These are phyloP conservation scores for Solanum piurae DNA, from an alignment of 257 asterid genomes.

Conservation along the genomic window DNA sequence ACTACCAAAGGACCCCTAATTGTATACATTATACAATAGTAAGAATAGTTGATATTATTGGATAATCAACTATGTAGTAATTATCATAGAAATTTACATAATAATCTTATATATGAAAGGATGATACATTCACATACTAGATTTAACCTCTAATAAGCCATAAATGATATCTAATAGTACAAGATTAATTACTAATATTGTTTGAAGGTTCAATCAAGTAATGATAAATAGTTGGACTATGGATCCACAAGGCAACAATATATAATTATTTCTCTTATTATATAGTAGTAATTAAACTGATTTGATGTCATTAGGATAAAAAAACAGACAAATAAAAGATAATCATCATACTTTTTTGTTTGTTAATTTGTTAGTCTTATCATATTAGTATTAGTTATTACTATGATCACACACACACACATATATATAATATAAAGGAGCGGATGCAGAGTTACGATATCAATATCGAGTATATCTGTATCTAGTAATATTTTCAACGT, in stretches of 20 bases:
- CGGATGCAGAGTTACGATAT: no score
- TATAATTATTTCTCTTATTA: not conserved
- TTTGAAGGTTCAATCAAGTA: not conserved
- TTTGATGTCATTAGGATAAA: not conserved
- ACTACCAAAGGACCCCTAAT: not conserved
- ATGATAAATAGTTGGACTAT: not conserved
- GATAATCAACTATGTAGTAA: not conserved
- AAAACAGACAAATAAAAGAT: not conserved
- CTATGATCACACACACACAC: not conserved
- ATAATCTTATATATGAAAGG: not conserved
- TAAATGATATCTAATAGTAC: not conserved
- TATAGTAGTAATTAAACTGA: not conserved
- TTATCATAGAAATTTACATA: not conserved
- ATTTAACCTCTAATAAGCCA: not conserved
- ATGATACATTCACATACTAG: not conserved
- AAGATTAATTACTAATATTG: not conserved
- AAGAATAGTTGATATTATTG: no score
- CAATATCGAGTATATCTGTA: rapidly evolving
- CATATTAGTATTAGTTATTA: not conserved
- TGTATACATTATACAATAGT: no score
- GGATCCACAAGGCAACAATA: not conserved
- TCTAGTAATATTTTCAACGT: no score
- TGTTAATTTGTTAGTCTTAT: not conserved
- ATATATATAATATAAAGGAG: no score
- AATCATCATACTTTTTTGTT: not conserved